Percentiles rank a stretch among this genome's conserved stretches.
These are phyloP conservation scores for Aegilops bicornis DNA, from an alignment of 176 grass and related monocot species.

Conservation along the genomic window DNA sequence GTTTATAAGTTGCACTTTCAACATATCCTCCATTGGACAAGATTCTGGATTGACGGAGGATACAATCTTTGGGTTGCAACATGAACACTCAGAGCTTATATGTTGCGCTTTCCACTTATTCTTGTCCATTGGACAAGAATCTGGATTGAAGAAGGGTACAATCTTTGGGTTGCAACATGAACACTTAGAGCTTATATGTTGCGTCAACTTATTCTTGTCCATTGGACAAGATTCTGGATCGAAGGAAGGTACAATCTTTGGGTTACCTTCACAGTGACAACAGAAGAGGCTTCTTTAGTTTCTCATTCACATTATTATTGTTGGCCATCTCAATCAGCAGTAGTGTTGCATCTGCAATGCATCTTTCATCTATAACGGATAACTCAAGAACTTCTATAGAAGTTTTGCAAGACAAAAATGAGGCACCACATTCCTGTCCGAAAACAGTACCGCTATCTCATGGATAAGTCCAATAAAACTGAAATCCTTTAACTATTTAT, in stretches of 20 bases:
- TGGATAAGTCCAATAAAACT: slow-evolving; percentile 44
- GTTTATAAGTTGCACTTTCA: no score
- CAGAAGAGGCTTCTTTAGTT: slow-evolving; percentile 62
- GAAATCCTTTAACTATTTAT: slow-evolving; percentile 58
- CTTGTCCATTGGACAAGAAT: slow-evolving; percentile 30
- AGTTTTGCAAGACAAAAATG: slow-evolving; percentile 64
- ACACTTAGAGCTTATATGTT: no score
- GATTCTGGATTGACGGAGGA: no score
- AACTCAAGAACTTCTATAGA: slow-evolving; percentile 53
- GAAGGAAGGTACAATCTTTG: slow-evolving; percentile 26
- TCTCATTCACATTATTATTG: slow-evolving; percentile 41
- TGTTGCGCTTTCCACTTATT: slow-evolving; percentile 38
- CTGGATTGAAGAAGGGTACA: neutral
- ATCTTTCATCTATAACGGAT: slow-evolving; percentile 45
- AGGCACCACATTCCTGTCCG: slow-evolving; percentile 52
- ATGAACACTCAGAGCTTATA: slow-evolving; percentile 42
- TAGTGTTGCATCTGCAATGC: slow-evolving; percentile 53
- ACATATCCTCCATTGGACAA: no score
- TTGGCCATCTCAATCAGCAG: slow-evolving; percentile 64
- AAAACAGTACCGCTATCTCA: slow-evolving; percentile 38
- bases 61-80: no score
- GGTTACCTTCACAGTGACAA: slow-evolving; percentile 22
- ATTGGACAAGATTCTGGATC: no score
- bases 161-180: slow-evolving; percentile 19
- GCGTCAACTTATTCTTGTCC: no score